phyloP scores from a whole-genome alignment of 305 asterid genomes.

The Plantago coronopus region DNA sequence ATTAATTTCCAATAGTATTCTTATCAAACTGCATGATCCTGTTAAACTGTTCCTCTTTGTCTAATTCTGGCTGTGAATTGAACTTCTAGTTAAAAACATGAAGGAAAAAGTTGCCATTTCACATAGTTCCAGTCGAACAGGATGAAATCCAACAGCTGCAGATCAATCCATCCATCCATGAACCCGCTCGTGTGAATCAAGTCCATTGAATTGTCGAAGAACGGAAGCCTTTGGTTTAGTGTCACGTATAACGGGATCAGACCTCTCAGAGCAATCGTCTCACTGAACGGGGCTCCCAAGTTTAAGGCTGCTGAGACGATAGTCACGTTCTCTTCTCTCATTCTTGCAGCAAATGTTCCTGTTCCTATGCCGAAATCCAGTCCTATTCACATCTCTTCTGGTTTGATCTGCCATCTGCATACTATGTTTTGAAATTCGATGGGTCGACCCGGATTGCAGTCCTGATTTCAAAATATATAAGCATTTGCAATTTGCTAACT shows the following conservation, averaged over 20 bases:
- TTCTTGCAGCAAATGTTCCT: constrained; percentile 80
- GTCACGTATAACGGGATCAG: constrained; percentile 66
- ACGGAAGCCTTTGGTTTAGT: constrained; percentile 80
- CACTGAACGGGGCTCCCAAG: constrained; percentile 83
- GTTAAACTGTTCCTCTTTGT: too few relatives aligned
- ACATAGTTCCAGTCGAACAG: constrained; percentile 92
- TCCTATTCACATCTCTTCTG: constrained; percentile 70
- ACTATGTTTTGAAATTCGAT: too few relatives aligned
- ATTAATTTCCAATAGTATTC: too few relatives aligned
- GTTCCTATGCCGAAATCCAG: constrained; percentile 76
- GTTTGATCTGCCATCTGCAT: too few relatives aligned
- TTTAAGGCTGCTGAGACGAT: constrained; percentile 69
- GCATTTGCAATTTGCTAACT: too few relatives aligned
- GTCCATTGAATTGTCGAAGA: constrained; percentile 89
- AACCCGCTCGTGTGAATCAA: constrained; percentile 77
- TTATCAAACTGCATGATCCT: too few relatives aligned
- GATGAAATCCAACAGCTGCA: constrained; percentile 69
- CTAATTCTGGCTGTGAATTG: too few relatives aligned
- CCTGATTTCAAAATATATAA: too few relatives aligned
- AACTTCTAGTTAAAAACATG: too few relatives aligned
- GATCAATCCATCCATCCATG: constrained; percentile 88
- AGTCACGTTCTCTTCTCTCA: constrained; percentile 71
- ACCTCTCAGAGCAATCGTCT: constrained; percentile 77
- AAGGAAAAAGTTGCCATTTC: too few relatives aligned
- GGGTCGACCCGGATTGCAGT: too few relatives aligned